Base-by-base conservation (phyloP, 2,329 filamentous ascomycete genomes). In the Cryphonectria radicalis region DNA sequence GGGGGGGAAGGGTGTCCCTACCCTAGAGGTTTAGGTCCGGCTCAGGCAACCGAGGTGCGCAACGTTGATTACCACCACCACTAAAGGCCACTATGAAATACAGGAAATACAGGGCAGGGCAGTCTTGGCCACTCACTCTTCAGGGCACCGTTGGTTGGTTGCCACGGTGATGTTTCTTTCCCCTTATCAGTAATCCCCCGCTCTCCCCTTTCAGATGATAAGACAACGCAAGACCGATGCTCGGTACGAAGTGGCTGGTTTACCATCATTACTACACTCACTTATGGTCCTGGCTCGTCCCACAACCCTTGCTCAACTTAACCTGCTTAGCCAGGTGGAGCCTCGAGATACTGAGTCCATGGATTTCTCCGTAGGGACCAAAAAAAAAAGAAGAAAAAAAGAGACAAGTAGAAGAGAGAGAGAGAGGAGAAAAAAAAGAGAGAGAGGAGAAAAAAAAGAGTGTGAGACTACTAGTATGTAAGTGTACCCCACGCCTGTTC, bases 1-100 rank as follows among this genome's bases (percentile, higher is more conserved):
- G 28, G 28, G 28, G 28, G 46, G 19, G 46, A 17, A n/a, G 17
- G 46, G 19, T 22, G 19, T 53, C 22, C 50, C 50, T 53, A 2
- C 50, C 50, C n/a, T 53, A n/a, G 46, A 50, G 46, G 7, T 50
- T 50, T 50, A 50, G 28, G 35, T 14, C 37, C 59, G 59, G 59
- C 59, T 40, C 59, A 40, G 59, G 59, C 59, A 62, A 19, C 59
- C 59, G 59, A 62, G 59, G 32, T 40, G 59, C 59, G 35, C 59
- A 62, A n/a, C 19, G 19, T 19, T 37, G 25, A n/a, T 22, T 22
- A 50, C 46, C 7, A 50, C 46, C 22, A n/a, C 19, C 13, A 43
- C 28, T 28, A 28, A 28, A 28, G 28, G 28, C 28, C 28, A 28
- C 42, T 50, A 50, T n/a, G 46, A 28, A 19, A 19, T 22, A n/a